Base-by-base conservation (phyloP, 345 rosid species). In the Eucalyptus curtisii region DNA sequence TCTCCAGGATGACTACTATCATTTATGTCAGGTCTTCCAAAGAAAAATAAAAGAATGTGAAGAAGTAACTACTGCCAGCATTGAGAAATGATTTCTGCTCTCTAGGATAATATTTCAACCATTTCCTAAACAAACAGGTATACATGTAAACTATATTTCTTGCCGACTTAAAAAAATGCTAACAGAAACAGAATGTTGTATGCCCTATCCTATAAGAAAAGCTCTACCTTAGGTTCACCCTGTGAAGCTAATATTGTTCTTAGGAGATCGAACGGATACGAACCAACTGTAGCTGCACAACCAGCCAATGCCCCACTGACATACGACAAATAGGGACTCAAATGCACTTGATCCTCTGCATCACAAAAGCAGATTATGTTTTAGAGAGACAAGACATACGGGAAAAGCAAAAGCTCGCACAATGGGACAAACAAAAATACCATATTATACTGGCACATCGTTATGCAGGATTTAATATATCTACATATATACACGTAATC, bases 181-280 rank as follows among this genome's bases (percentile, higher is more conserved):
- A 47, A 33, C 49, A 30, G 86, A 42, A 84, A 61, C 44, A 59
- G 86, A 88, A 90, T 45, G 66, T 85, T 49, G 10, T 49, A 87
- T 85, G 12, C 61, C 19, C 31, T 52, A 42, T 20, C 42, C 44
- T 50, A 30, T 10, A 64, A 71, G 53, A 40, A 61, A 86, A 24
- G 42, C 44, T 24, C 59, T 92, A 97, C 99, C 99, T 95, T 98
- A 88, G 99, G 99, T 92, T 98, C 99, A 66, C 99, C 99, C 86
- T 98, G 99, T 44, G 99, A 98, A 87, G 99, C 99, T 90, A 98
- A 89, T 90, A 98, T 93, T 40, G 99, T 98, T 89, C 99, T 91
- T 4, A 98, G 88, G 90, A 98, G 98, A 94, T 98, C 99, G 91
- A 98, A 98, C 31, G 99, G 99, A 92, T 98, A 98, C n/a, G 99